Evolutionary conservation across 2,329 filamentous ascomycete species (phyloP), one percentile per base, ranked within the genome.

Genomic region (Trichoderma sp.): DNA sequence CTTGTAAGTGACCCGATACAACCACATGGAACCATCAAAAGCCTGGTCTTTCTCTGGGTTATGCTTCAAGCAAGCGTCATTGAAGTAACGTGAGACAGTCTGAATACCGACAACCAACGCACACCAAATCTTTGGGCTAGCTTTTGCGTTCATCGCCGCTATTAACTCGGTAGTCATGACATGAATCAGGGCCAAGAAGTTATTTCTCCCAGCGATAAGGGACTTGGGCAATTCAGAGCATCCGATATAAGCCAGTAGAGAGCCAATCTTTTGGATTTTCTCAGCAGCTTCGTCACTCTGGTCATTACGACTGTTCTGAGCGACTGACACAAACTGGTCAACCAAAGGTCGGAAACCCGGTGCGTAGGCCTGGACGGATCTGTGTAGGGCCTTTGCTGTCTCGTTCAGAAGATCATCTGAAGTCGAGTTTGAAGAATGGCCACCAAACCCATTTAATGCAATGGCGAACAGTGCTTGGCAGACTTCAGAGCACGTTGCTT

Each of bases 231-330:
- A 72, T 53, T 82, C 79, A 1, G 85, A 86, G 75, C 85, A 87
- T 32, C 85, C 85, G 62, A 88, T 80, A 68, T 83, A 85, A 3
- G 84, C 84, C 3, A 89, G 74, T 2, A 85, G 80, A 11, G 81
- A 80, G 4, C 85, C 79, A 3, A 86, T 78, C 32, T 76, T 77
- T 34, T 80, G 78, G 6, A 84, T 78, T 9, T 74, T 75, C 55
- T 78, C 74, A 5, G 75, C 74, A 5, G 77, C 75, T 11, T 79
- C 75, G 1, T 73, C 36, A 11, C 68, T 71, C 5, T 74, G 72
- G 13, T 67, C 36, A 4, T 74, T 67, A 69, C 78, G 77, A 50
- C 75, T 76, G 3, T 73, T 62, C 12, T 76, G 77, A 28, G 81
- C 75, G 7, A 78, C 73, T 4, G 70, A 66, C 15, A 79, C 74